Base-by-base conservation (phyloP, 441 rosid genomes). In the Breynia disticha region DNA sequence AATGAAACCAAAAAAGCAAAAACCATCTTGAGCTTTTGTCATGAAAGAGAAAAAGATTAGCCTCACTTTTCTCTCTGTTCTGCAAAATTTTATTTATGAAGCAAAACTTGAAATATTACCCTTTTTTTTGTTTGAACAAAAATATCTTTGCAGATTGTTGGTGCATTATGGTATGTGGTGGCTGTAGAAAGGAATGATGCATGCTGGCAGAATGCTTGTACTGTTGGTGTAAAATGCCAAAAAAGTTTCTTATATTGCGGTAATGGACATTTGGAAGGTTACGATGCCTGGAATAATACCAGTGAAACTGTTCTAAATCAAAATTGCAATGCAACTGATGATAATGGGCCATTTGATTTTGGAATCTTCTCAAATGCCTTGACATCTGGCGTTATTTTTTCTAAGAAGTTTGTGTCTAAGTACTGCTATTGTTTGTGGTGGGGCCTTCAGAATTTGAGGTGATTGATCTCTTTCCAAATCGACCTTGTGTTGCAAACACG, bases 371-470 rank as follows among this genome's bases (percentile, higher is more conserved):
- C 55, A 19, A 67, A 73, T 12, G 97, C 91, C 19, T 57, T 93
- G 57, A 69, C 93, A 38, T 87, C 96, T 48, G 82, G 74, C n/a
- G 68, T 89, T 64, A 86, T 80, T 57, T 76, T 95, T 38, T 79
- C 88, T 22, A 67, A 62, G 69, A 79, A 79, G 28, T 93, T 93
- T 66, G 45, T 89, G 38, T 47, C 96, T 0, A 93, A 93, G 51
- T 93, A 77, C 62, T 84, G 83, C 69, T 93, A 77, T 59, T 93
- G 94, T 67, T 73, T 93, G 57, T 93, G 99, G 99, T 93, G 97
- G 99, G 99, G 99, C 15, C 86, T 93, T 48, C 96, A 89, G 75
- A 93, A 93, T 73, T 77, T 93, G 61, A 93, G 99, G 99, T 93
- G 66, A 35, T 48, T 14, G 19, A 55, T 22, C 22, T 59, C 45